Evolutionary conservation across 2,329 filamentous ascomycete species (phyloP).

Genomic region (Stemphylium vesicarium): DNA sequence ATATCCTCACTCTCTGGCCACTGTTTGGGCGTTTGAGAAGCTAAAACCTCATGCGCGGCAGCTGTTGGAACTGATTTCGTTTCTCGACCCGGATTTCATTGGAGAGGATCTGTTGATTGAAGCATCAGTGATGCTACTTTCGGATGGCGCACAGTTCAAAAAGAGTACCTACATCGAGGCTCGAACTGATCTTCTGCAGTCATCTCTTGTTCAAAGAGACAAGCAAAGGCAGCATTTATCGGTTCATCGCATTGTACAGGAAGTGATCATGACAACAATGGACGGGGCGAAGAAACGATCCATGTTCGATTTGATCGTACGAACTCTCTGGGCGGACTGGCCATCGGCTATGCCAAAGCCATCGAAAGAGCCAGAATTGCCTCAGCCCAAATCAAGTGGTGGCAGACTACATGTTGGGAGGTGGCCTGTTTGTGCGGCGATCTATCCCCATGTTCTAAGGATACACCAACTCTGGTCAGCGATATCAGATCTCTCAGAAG

Average conservation of each 20-base stretch:
- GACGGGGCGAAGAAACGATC: not conserved
- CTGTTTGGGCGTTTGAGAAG: conserved; percentile 12
- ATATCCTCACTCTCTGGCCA: conserved; percentile 7
- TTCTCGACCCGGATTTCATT: conserved; percentile 13
- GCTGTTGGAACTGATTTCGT: conserved; percentile 9
- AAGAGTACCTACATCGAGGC: conserved; percentile 3
- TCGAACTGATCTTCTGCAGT: conserved; percentile 8
- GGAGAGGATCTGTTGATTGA: conserved; percentile 9
- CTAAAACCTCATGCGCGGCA: conserved; percentile 7
- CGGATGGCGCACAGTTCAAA: not conserved
- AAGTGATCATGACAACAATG: conserved; percentile 5
- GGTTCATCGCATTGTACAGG: conserved; percentile 10
- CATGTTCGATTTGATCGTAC: conserved; percentile 7
- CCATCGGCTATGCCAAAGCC: conserved; percentile 16
- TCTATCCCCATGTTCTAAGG: conserved; percentile 13
- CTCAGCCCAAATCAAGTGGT: conserved; percentile 9
- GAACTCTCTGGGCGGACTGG: conserved; percentile 8
- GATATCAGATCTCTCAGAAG: not conserved
- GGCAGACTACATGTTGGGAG: conserved; percentile 1
- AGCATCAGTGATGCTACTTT: conserved; percentile 5
- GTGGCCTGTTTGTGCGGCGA: conserved; percentile 8
- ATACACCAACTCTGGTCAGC: conserved; percentile 10
- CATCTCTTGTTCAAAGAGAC: conserved; percentile 7
- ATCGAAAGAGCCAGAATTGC: conserved; percentile 5
- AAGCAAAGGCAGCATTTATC: conserved; percentile 7